Base-by-base conservation (phyloP, 495 filamentous ascomycete genomes). In the Xylaria grammica region DNA sequence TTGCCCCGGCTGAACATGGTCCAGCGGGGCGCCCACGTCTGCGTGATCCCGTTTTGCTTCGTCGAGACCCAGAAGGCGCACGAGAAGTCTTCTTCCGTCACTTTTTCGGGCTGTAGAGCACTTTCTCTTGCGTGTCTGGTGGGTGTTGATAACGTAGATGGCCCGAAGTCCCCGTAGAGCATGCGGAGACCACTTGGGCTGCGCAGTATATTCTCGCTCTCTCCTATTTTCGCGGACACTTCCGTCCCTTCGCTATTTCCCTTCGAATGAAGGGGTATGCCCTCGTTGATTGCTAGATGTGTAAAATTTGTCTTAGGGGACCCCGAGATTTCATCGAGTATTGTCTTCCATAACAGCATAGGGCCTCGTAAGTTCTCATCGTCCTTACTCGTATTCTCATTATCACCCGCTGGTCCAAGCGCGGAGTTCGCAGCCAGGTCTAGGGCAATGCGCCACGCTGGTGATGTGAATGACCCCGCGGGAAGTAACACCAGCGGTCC, bases 1-100 rank as follows among this genome's bases (percentile, higher is more conserved):
- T 97, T 97, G 9, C 94, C 94, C 1, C 91, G 83, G 7, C 86
- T 90, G 72, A 97, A 97, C 94, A 97, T 97, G 15, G 92, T 96
- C 77, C 91, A 91, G 0, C 86, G 75, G 15, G 94, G 94, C 4
- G 92, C 88, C 93, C 93, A 97, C 30, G 82, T 88, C 75, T 97
- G 94, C n/a, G 75, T 71, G 54, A 97, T 89, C 9, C 87, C 87
- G 71, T 94, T 91, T 72, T 97, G 94, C 26, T 79, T 84, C 6
- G 87, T 83, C 0, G 85, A 85, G 4, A 86, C 87, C 92, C 93
- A 97, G 67, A 96, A 88, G 0, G 91, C 89, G 15, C 69, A 46
- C 13, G 76, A 63, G 51, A 92, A 87, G 67, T 93, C 88, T 0
- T 65, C 26, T 11, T 63, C 61, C 4, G 72, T 56, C 20, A 70